Percentiles rank a stretch among this genome's conserved stretches.
phyloP scores from a whole-genome alignment of 2,329 filamentous ascomycete species.

The Aureobasidium pullulans region DNA sequence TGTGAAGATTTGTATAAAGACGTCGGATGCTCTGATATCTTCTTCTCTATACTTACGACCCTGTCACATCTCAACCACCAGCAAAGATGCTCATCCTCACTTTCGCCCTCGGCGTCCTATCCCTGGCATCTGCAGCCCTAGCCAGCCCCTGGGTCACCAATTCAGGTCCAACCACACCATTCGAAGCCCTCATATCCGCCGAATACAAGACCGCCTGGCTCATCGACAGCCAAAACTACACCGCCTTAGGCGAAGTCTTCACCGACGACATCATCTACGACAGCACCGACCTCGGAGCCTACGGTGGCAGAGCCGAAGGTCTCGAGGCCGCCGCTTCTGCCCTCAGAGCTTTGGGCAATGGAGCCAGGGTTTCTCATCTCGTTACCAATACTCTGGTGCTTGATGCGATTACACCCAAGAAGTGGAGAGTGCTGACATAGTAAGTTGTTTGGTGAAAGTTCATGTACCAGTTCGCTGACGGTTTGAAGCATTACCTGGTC shows the following conservation, averaged over 20 bases:
- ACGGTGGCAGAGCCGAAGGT: background rate
- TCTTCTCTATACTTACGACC: too few species aligned
- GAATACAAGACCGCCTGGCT: background rate
- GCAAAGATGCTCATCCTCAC: too few species aligned
- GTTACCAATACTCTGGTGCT: background rate
- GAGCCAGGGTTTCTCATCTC: background rate
- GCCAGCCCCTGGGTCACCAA: too few species aligned
- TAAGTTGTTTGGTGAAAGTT: background rate
- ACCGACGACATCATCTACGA: background rate
- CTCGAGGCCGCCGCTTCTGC: background rate
- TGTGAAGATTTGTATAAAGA: too few species aligned
- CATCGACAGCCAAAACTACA: background rate
- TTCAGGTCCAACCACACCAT: too few species aligned
- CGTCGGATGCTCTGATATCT: too few species aligned
- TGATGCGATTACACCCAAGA: background rate
- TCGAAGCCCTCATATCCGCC: too few species aligned
- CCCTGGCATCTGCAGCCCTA: too few species aligned
- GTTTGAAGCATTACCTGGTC: background rate
- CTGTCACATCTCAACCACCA: too few species aligned
- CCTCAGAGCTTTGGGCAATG: background rate
- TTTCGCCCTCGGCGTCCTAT: too few species aligned
- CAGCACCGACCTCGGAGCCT: background rate
- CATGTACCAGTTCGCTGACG: too few species aligned
- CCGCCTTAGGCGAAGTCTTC: background rate
- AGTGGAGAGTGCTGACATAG: background rate